phyloP scores from a whole-genome alignment of 169 alveolate genomes.

The Perkinsus olseni region DNA sequence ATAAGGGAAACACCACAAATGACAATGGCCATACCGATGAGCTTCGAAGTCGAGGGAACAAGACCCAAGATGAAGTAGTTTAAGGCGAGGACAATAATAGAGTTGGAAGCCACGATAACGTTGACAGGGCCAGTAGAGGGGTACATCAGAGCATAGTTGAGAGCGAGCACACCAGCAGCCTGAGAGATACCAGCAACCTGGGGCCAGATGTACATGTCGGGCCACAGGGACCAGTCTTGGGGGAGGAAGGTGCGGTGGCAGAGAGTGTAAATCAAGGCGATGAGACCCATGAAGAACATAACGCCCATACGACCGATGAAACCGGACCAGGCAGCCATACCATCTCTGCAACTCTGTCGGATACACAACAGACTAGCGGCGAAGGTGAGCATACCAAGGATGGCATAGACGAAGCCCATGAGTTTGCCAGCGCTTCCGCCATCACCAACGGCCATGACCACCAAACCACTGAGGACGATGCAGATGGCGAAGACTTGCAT shows the following conservation, averaged over 20 bases:
- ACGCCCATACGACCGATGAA: conserved; percentile 1
- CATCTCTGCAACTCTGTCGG: background rate
- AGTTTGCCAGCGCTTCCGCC: background rate
- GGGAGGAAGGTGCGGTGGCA: background rate
- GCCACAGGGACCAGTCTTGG: background rate
- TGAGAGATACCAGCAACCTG: background rate
- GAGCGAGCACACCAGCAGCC: background rate
- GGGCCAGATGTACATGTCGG: background rate
- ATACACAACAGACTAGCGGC: background rate
- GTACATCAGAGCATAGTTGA: background rate
- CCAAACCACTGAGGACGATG: background rate
- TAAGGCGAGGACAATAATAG: background rate
- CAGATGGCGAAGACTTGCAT: background rate
- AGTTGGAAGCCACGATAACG: background rate
- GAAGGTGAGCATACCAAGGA: background rate
- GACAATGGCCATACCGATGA: background rate
- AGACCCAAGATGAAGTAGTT: background rate
- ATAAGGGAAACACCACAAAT: background rate
- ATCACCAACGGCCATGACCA: background rate
- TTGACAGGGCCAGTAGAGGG: background rate
- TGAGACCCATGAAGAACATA: background rate
- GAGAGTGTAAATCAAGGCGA: background rate
- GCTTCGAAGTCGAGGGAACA: background rate
- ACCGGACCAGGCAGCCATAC: background rate
- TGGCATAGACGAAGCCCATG: background rate